phyloP scores from a whole-genome alignment of 805 yeast genomes.

The Metschnikowia santaceciliae region DNA sequence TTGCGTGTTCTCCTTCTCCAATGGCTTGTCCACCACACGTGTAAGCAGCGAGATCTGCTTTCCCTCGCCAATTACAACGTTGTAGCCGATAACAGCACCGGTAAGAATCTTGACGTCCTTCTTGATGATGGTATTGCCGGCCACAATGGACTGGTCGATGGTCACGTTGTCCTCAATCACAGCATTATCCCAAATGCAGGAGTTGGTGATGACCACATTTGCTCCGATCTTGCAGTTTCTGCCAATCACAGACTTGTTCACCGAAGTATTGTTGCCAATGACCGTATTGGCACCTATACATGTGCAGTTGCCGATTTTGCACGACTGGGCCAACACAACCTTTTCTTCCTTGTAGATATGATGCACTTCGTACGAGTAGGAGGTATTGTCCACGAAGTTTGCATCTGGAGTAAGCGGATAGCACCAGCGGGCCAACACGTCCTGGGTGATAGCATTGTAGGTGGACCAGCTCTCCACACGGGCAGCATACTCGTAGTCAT shows the following conservation, averaged over 20 bases:
- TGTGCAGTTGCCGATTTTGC: slow-evolving; percentile 74
- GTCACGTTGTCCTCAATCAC: slow-evolving; percentile 60
- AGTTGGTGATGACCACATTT: slow-evolving; percentile 63
- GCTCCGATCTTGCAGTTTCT: slow-evolving; percentile 81
- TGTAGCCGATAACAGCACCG: slow-evolving; percentile 79
- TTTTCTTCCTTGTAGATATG: slow-evolving; percentile 87
- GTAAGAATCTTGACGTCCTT: slow-evolving; percentile 49
- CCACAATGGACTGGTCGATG: slow-evolving; percentile 66
- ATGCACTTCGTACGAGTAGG: slow-evolving; percentile 75
- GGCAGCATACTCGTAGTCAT: slow-evolving; percentile 76
- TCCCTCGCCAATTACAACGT: slow-evolving; percentile 59
- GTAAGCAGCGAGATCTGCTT: slow-evolving; percentile 47
- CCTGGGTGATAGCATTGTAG: slow-evolving; percentile 86
- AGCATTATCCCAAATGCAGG: slow-evolving; percentile 87
- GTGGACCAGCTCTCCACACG: slow-evolving; percentile 96
- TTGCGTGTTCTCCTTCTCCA: slow-evolving; percentile 30
- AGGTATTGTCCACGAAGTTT: slow-evolving; percentile 60
- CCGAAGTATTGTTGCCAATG: slow-evolving; percentile 69
- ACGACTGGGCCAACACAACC: slow-evolving; percentile 90
- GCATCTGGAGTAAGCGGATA: slow-evolving; percentile 90
- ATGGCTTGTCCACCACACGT: slow-evolving; percentile 49
- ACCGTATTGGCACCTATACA: slow-evolving; percentile 75
- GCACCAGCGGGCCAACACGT: slow-evolving; percentile 85
- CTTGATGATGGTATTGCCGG: slow-evolving; percentile 57
- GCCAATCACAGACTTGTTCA: slow-evolving; percentile 77